Evolutionary conservation across 495 filamentous ascomycete genomes (phyloP).

Genomic region (Tuber brumale): DNA sequence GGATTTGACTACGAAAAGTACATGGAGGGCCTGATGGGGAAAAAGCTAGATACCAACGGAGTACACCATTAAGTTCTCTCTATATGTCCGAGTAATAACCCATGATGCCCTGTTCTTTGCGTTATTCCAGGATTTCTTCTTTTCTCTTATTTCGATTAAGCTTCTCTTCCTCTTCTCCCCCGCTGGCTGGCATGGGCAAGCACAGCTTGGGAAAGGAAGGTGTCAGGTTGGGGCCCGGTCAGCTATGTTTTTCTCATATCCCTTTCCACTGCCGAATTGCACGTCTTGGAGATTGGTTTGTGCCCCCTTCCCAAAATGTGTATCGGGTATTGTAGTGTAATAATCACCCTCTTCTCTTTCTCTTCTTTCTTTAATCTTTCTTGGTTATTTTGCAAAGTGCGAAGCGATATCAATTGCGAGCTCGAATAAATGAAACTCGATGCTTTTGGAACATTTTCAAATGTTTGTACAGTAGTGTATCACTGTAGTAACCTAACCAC

Average conservation of each 20-base stretch:
- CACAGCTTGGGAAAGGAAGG: neutral
- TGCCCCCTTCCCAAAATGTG: neutral
- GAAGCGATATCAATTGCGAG: neutral
- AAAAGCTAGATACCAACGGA: slow-evolving; percentile 28
- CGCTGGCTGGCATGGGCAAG: neutral
- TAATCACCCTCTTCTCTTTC: neutral
- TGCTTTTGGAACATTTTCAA: neutral
- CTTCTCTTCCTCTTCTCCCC: neutral
- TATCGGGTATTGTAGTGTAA: neutral
- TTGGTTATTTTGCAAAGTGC: neutral
- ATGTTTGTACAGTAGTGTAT: neutral
- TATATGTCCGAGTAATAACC: neutral
- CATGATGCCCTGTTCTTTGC: neutral
- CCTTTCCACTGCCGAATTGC: neutral
- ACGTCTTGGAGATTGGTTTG: neutral
- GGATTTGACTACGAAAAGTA: slow-evolving; percentile 42
- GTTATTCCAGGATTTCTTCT: neutral
- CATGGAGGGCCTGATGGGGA: slow-evolving; percentile 40
- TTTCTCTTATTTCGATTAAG: neutral
- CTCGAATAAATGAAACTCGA: neutral
- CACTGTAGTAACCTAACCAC: neutral
- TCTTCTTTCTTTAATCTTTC: neutral
- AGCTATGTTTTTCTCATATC: neutral
- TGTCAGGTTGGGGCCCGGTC: neutral
- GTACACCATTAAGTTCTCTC: slow-evolving; percentile 13